Base-by-base conservation (phyloP, 345 rosid species). In the Acer saccharum region DNA sequence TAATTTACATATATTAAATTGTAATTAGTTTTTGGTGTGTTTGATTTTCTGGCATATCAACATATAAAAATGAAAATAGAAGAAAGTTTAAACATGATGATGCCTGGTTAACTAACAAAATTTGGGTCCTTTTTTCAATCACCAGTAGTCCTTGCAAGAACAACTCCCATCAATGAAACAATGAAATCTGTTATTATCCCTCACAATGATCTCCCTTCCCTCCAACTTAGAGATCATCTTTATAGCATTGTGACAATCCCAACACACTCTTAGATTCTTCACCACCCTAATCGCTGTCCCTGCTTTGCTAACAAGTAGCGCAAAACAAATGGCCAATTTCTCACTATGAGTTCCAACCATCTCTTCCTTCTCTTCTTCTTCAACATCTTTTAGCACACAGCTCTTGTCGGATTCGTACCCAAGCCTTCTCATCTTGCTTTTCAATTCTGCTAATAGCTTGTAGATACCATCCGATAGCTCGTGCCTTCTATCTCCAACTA, bases 181-280 rank as follows among this genome's bases (percentile, higher is more conserved):
- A 78, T 86, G 89, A 66, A 86, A 86, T 58, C 86, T 81, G 77
- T 79, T 86, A 27, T 77, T 83, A 68, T 86, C 88, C 68, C 88
- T 81, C 43, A 81, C 82, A 69, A 79, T 75, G 69, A 83, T 79
- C 79, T 81, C 79, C 61, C 84, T 81, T 43, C 63, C 66, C 54
- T 81, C 86, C 73, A 86, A 69, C 70, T 76, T 46, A 23, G 88
- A 86, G 65, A 79, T 79, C 66, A 80, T 71, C 75, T 81, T 83
- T 60, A 86, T 81, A 17, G 79, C 77, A 12, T 77, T 71, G 65
- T 86, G 86, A 60, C 88, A 83, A 82, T 86, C 84, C 29, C 57
- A 14, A 65, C 88, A 86, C 14, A 86, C 73, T 71, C 88, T 76
- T 41, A 86, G 62, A 66, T 86, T 86, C 78, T 86, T 86, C 77